These are phyloP conservation scores for Phanerochaete carnosa DNA, from an alignment of 768 basidiomycete species.

Conservation along the genomic window DNA sequence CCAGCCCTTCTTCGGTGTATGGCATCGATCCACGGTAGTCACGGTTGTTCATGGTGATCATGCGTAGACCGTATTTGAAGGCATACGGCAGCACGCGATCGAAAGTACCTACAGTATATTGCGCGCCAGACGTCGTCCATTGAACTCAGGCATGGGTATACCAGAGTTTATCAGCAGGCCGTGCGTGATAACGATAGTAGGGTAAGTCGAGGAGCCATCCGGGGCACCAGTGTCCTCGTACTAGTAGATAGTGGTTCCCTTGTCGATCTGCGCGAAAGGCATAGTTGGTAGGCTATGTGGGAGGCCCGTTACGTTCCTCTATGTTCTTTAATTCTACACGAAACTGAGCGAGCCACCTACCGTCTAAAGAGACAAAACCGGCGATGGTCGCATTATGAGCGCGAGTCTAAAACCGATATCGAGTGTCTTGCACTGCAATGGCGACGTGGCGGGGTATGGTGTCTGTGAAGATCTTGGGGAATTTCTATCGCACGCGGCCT, in stretches of 20 bases:
- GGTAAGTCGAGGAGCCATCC: not conserved
- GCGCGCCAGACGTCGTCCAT: not conserved
- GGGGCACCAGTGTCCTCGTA: constrained; percentile 11
- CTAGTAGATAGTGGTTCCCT: not conserved
- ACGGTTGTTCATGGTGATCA: constrained; percentile 23
- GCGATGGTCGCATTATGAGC: no score
- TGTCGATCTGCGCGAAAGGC: constrained; percentile 10
- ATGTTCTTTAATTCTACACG: no score
- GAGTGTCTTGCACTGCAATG: no score
- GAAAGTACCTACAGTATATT: constrained; percentile 14
- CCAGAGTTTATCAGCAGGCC: constrained; percentile 2
- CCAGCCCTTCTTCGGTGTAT: constrained; percentile 17
- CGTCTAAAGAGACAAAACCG: no score
- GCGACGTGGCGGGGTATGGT: no score
- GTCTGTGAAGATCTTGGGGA: no score
- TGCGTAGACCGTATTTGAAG: constrained; percentile 14
- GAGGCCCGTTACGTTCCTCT: no score
- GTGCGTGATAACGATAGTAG: constrained; percentile 8
- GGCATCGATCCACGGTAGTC: constrained; percentile 25
- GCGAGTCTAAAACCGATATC: no score
- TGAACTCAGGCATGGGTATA: not conserved
- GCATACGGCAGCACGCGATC: constrained; percentile 18
- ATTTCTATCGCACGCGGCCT: no score
- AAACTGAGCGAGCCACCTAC: no score
- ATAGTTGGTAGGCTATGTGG: no score